Percentiles rank a stretch among this genome's conserved stretches.
These are phyloP conservation scores for Fabrea salina DNA, from an alignment of 169 alveolate species.

Conservation along the genomic window DNA sequence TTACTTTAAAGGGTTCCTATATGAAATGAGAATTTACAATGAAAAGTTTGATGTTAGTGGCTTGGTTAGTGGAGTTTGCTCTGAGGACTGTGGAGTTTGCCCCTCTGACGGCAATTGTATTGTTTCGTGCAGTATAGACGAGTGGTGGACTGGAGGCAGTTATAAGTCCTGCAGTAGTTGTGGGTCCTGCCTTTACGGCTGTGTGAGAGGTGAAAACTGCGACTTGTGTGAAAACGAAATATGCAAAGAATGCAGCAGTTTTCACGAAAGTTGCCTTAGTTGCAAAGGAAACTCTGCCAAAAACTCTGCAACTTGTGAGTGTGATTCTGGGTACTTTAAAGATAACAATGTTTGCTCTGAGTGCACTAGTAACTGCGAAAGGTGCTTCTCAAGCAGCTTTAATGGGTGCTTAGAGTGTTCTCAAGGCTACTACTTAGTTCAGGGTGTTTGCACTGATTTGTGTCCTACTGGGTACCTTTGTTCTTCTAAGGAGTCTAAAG, in stretches of 20 bases:
- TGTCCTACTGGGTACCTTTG: too few relatives aligned
- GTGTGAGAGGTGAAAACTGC: not conserved
- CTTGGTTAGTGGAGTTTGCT: not conserved
- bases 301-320: too few relatives aligned
- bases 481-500: too few relatives aligned
- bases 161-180: not conserved
- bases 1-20: not conserved
- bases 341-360: too few relatives aligned
- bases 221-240: not conserved
- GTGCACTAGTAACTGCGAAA: not conserved
- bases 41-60: too few relatives aligned
- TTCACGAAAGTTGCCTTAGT: too few relatives aligned
- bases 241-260: not conserved
- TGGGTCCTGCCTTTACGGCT: not conserved
- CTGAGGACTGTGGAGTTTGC: not conserved
- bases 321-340: too few relatives aligned
- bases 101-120: not conserved
- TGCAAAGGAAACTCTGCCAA: too few relatives aligned
- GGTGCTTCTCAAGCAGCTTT: not conserved
- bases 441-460: not conserved
- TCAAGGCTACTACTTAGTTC: not conserved
- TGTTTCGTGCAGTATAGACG: not conserved
- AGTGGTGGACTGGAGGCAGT: not conserved
- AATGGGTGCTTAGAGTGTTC: not conserved
- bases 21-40: not conserved